Evolutionary conservation across 495 filamentous ascomycete genomes (phyloP).

Genomic region (Penicillium salamii): DNA sequence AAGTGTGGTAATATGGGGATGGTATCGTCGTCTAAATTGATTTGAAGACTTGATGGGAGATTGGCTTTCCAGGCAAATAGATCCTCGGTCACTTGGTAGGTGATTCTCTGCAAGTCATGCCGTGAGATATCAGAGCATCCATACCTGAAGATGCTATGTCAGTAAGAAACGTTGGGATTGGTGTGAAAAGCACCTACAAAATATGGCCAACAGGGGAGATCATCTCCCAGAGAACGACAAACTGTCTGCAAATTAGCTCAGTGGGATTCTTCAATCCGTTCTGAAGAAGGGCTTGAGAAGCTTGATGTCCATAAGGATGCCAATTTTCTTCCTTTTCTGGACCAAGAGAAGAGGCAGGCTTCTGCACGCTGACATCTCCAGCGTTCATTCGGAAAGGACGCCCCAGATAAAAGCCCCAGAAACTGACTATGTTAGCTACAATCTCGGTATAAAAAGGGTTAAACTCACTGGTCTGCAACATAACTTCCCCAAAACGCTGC

Average conservation of each 20-base stretch:
- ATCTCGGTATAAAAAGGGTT: not conserved
- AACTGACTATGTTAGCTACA: conserved; percentile 20
- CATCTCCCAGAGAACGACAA: conserved; percentile 48
- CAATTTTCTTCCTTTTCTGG: conserved; percentile 38
- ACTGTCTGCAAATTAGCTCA: conserved; percentile 44
- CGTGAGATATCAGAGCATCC: conserved; percentile 44
- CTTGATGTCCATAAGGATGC: conserved; percentile 43
- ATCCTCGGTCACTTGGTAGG: conserved; percentile 41
- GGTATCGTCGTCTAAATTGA: conserved; percentile 38
- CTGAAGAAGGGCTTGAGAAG: conserved; percentile 14
- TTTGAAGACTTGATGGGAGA: conserved; percentile 39
- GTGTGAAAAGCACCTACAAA: conserved; percentile 28
- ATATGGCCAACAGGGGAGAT: conserved; percentile 47
- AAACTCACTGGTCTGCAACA: conserved; percentile 46
- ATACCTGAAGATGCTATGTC: conserved; percentile 28
- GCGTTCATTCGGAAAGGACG: conserved; percentile 47
- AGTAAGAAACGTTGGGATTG: conserved; percentile 3
- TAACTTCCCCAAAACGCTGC: conserved; percentile 52
- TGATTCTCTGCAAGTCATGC: conserved; percentile 45
- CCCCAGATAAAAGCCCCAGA: conserved; percentile 50
- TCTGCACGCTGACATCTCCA: conserved; percentile 43
- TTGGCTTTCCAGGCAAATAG: conserved; percentile 48
- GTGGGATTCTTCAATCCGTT: conserved; percentile 33
- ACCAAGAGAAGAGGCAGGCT: conserved; percentile 37
- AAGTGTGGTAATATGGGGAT: conserved; percentile 44